A percentile compares a stretch with the other conserved stretches of the same genome.
These are phyloP conservation scores for Leccinum boreale DNA, from an alignment of 768 basidiomycete genomes.

Conservation along the genomic window DNA sequence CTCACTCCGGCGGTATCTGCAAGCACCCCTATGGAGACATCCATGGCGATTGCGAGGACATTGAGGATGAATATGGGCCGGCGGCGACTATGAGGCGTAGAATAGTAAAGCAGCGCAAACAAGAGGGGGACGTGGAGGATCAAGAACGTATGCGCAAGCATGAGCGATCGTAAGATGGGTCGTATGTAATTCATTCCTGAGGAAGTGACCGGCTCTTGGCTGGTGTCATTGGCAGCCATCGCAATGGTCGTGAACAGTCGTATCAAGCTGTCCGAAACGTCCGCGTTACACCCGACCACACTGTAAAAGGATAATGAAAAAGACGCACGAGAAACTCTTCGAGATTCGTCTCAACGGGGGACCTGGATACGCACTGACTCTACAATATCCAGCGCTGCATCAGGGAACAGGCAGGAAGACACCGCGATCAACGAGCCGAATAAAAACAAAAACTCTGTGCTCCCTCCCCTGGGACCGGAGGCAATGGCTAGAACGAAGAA, in stretches of 20 bases:
- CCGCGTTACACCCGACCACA: background rate
- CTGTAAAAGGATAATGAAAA: background rate
- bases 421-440: background rate
- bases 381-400: background rate
- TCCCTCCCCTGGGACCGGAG: background rate
- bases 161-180: constrained; percentile 6
- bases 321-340: background rate
- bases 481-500: background rate
- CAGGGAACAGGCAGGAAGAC: background rate
- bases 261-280: background rate
- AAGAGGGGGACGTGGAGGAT: constrained; percentile 31
- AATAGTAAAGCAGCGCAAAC: constrained; percentile 30
- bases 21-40: constrained; percentile 20
- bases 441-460: background rate
- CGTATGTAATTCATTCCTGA: background rate
- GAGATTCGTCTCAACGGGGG: background rate
- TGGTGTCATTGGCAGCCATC: background rate
- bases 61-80: constrained; percentile 31
- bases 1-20: constrained; percentile 22
- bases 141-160: constrained; percentile 31
- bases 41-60: constrained; percentile 18
- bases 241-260: background rate
- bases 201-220: background rate
- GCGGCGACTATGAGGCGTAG: constrained; percentile 22
- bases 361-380: background rate